A percentile compares a stretch with the other conserved stretches of the same genome.
Evolutionary conservation across 2,329 filamentous ascomycete species (phyloP).

Genomic region (Nigrospora oryzae): DNA sequence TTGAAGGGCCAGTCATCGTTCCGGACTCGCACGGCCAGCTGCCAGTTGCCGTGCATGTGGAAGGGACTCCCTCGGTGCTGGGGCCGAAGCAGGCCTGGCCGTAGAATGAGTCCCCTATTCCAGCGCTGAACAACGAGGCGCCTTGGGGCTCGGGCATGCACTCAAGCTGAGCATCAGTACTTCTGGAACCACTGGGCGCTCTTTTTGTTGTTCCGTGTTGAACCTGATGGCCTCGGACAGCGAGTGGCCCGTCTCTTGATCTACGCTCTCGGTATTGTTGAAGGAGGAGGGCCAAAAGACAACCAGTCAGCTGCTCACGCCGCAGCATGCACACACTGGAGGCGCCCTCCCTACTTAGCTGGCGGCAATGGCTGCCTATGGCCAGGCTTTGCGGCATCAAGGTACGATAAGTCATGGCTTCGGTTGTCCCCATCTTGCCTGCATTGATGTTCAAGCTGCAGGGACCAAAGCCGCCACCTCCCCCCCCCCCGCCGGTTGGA

Average conservation of each 20-base stretch:
- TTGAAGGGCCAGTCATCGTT: too few species aligned
- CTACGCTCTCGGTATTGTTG: slow-evolving; percentile 45
- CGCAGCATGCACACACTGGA: background rate
- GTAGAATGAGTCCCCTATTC: slow-evolving; percentile 40
- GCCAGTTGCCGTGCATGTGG: too few species aligned
- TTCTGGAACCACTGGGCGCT: slow-evolving; percentile 50
- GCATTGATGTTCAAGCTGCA: slow-evolving; percentile 34
- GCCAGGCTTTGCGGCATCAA: slow-evolving; percentile 39
- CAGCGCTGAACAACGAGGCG: slow-evolving; percentile 44
- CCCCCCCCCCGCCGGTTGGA: slow-evolving; percentile 33
- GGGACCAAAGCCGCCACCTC: slow-evolving; percentile 32
- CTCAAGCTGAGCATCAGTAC: slow-evolving; percentile 42
- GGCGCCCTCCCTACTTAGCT: slow-evolving; percentile 43
- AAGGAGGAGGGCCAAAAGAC: slow-evolving; percentile 35
- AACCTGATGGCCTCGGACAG: slow-evolving; percentile 31
- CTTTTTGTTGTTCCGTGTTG: slow-evolving; percentile 42
- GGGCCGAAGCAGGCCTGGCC: slow-evolving; percentile 23
- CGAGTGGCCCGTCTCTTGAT: slow-evolving; percentile 32
- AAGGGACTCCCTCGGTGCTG: background rate
- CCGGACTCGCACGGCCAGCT: too few species aligned
- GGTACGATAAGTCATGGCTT: slow-evolving; percentile 29
- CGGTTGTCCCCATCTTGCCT: slow-evolving; percentile 29
- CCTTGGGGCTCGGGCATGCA: slow-evolving; percentile 45
- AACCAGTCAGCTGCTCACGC: background rate
- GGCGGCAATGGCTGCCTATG: slow-evolving; percentile 37